phyloP scores from a whole-genome alignment of 345 rosid genomes.

The Microcos paniculata region DNA sequence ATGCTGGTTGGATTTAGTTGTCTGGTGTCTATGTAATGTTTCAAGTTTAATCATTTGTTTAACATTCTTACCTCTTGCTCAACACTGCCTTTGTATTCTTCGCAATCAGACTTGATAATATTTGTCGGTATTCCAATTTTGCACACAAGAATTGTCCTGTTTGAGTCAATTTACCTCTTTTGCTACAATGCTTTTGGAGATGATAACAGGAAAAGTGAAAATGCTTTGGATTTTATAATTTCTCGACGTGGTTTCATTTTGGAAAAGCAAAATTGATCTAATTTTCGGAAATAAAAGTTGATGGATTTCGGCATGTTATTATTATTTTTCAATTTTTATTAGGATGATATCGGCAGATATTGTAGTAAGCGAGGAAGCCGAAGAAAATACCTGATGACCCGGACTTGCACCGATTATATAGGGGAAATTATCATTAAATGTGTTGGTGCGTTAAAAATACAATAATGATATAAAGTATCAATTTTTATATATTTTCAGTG shows the following conservation, averaged over 20 bases:
- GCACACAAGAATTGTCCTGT: neutral
- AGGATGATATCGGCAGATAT: too few species aligned
- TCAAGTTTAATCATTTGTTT: constrained; percentile 4
- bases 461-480: too few species aligned
- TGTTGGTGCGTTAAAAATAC: too few species aligned
- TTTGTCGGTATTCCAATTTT: neutral
- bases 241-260: neutral
- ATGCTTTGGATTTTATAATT: neutral
- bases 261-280: neutral
- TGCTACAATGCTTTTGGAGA: too few species aligned
- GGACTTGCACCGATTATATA: too few species aligned
- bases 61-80: constrained; percentile 5
- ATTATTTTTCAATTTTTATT: too few species aligned
- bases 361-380: too few species aligned
- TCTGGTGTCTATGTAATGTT: constrained; percentile 13
- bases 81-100: neutral
- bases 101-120: neutral
- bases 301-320: too few species aligned
- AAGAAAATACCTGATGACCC: too few species aligned
- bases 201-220: neutral
- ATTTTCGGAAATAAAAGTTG: too few species aligned
- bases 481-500: too few species aligned
- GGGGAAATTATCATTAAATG: too few species aligned
- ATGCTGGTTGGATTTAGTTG: constrained; percentile 23
- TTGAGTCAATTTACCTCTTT: neutral